Conservation (phyloP, 305 asterid species). For the Fraxinus sp. region DNA sequence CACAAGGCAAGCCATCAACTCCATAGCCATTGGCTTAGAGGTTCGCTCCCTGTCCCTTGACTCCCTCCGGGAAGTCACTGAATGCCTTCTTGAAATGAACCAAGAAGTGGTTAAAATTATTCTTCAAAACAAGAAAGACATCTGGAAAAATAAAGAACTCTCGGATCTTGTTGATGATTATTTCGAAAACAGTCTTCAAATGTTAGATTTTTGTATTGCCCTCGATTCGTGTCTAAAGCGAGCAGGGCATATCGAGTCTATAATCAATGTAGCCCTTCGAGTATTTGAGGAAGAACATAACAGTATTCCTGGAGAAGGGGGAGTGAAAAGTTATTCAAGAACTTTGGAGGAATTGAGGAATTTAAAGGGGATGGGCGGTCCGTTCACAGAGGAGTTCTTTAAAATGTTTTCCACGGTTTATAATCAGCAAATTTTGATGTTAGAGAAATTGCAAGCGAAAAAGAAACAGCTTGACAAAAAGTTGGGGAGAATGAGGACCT, state of each 20-base stretch:
- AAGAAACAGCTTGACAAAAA: conserved; percentile 56
- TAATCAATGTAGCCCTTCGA: conserved; percentile 51
- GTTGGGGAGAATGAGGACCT: conserved; percentile 40
- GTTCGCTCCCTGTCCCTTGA: conserved; percentile 67
- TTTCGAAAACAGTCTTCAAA: conserved; percentile 67
- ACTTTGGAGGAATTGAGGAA: conserved; percentile 62
- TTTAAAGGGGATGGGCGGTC: conserved; percentile 53
- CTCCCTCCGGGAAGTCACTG: conserved; percentile 71
- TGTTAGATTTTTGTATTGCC: conserved; percentile 68
- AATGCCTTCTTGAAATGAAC: conserved; percentile 67
- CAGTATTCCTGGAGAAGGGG: conserved; percentile 20
- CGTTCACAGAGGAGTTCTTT: conserved; percentile 63
- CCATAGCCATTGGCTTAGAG: conserved; percentile 65
- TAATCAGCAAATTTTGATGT: conserved; percentile 50
- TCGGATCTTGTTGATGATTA: conserved; percentile 81
- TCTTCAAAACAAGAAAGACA: conserved; percentile 55
- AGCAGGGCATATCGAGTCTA: conserved; percentile 48
- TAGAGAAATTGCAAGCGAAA: conserved; percentile 49
- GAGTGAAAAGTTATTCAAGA: conserved; percentile 29
- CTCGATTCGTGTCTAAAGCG: conserved; percentile 62
- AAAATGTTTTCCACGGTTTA: conserved; percentile 47
- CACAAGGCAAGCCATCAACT: conserved; percentile 68
- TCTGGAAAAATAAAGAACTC: conserved; percentile 69
- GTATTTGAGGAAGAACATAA: conserved; percentile 55
- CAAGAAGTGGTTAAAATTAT: conserved; percentile 67